These are phyloP conservation scores for Coniochaeta sp. DNA, from an alignment of 2,329 filamentous ascomycete species.

Conservation along the genomic window DNA sequence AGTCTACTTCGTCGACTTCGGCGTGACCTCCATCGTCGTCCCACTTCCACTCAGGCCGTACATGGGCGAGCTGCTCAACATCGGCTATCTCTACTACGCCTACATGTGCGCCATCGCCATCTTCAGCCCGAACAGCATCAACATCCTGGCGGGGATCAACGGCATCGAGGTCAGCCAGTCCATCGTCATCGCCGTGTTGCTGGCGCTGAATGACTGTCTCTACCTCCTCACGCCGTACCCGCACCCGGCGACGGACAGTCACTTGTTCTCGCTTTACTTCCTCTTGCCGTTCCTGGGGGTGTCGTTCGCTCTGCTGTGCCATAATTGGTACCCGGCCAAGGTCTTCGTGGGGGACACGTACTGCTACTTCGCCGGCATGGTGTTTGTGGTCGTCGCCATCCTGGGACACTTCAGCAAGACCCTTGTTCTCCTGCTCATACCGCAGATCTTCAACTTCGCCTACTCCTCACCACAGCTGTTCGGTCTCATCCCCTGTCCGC, in stretches of 20 bases:
- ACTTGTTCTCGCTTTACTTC: conserved; percentile 93
- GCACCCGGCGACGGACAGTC: conserved; percentile 90
- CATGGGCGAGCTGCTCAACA: conserved; percentile 76
- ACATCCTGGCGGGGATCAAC: conserved; percentile 99
- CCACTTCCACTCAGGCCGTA: conserved; percentile 79
- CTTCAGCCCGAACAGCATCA: conserved; percentile 98
- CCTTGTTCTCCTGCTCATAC: conserved; percentile 79
- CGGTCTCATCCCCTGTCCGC: conserved; percentile 80
- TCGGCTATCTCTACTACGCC: conserved; percentile 79
- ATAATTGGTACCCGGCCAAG: conserved; percentile 93
- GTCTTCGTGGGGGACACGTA: conserved; percentile 99
- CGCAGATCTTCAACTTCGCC: conserved; percentile 93
- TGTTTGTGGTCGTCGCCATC: conserved; percentile 95
- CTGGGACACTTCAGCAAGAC: conserved; percentile 98
- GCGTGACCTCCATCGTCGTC: conserved; percentile 90
- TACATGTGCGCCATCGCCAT: conserved; percentile 98
- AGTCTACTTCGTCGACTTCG: conserved; percentile 98
- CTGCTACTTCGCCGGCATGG: conserved; percentile 99
- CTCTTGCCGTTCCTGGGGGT: conserved; percentile 92
- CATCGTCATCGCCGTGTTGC: conserved; percentile 76
- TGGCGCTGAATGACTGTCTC: conserved; percentile 79
- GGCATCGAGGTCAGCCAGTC: conserved; percentile 96
- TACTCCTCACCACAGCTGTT: conserved; percentile 93
- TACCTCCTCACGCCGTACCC: conserved; percentile 81
- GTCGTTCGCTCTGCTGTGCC: conserved; percentile 73